Evolutionary conservation across 352 stramenopile genomes (phyloP), one percentile per base, ranked within the genome.

Genomic region (Phytopythium sindhum): DNA sequence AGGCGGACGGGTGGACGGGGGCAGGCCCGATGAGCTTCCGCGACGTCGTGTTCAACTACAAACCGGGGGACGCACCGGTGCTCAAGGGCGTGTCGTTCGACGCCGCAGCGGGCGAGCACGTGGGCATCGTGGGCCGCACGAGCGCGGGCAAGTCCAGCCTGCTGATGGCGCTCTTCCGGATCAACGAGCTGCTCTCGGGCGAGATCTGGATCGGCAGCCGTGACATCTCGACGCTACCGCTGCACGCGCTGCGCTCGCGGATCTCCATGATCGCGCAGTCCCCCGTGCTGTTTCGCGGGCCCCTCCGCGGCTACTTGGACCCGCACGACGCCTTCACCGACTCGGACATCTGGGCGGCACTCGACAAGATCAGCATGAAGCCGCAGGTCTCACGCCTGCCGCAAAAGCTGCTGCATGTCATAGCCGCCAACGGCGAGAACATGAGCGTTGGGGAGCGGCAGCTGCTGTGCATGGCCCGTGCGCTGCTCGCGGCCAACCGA

Each of bases 401-500:
- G 26, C 29, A 24, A 28, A 77, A 67, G 29, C 47, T 65, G 48
- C 11, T 35, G 48, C 48, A 55, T 11, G 11, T 35, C 2, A 12
- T 55, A 7, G 28, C 7, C 48, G 48, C 24, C 15, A 91, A 90
- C 45, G 97, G 97, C 29, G 78, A 75, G 24, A 99, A 99, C 71
- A 97, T 97, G 47, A 91, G 69, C 61, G 90, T 97, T 21, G 97
- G 97, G 11, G 91, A 99, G 75, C 74, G 95, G 1, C 96, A 98
- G 74, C 79, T 99, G 41, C 69, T 99, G 19, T 98, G 92, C 10
- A 48, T 48, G 42, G 42, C 42, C 21, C 42, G 42, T 21, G 42
- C 21, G 19, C 19, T 48, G 42, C 66, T 99, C 8, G 62, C 31
- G 23, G 28, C 1, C 28, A 64, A 65, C 63, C 48, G 28, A 56